Evolutionary conservation across 441 rosid species (phyloP).

Genomic region (Flueggea neowawraea): DNA sequence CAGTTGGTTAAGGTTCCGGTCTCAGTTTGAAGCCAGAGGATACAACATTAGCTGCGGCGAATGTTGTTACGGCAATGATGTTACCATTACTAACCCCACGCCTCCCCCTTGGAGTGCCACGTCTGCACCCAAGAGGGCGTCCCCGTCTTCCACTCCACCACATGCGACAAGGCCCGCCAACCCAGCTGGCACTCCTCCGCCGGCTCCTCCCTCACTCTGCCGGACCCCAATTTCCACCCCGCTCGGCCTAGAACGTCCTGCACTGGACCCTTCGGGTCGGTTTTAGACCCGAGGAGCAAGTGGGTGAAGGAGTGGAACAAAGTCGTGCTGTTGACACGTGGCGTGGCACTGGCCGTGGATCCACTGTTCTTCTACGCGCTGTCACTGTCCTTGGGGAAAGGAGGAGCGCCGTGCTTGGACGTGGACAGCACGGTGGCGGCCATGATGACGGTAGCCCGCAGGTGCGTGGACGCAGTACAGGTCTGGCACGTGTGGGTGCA

Average conservation of each 20-base stretch:
- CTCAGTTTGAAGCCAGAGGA: no score
- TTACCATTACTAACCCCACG: slow-evolving; percentile 8
- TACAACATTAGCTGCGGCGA: no score
- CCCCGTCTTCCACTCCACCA: slow-evolving; percentile 69
- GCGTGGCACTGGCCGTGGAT: slow-evolving; percentile 56
- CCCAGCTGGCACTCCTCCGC: slow-evolving; percentile 75
- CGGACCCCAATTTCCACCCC: neutral
- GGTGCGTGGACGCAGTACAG: slow-evolving; percentile 55
- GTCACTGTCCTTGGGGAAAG: slow-evolving; percentile 32
- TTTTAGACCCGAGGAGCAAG: slow-evolving; percentile 58
- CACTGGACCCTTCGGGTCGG: slow-evolving; percentile 26
- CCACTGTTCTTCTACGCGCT: slow-evolving; percentile 62
- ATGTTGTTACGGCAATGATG: no score
- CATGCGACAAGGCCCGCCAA: slow-evolving; percentile 59
- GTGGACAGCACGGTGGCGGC: slow-evolving; percentile 57
- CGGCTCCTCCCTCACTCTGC: slow-evolving; percentile 43
- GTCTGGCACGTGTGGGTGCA: slow-evolving; percentile 59
- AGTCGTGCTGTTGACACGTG: slow-evolving; percentile 51
- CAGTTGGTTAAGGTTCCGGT: no score
- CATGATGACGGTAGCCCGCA: slow-evolving; percentile 47
- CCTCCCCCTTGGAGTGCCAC: slow-evolving; percentile 41
- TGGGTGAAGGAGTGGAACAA: slow-evolving; percentile 60
- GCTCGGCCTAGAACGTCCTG: neutral
- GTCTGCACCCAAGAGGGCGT: slow-evolving; percentile 76
- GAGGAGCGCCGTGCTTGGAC: slow-evolving; percentile 51